Evolutionary conservation across 495 filamentous ascomycete species (phyloP), one percentile per base, ranked within the genome.

Genomic region (Neurospora pannonica): DNA sequence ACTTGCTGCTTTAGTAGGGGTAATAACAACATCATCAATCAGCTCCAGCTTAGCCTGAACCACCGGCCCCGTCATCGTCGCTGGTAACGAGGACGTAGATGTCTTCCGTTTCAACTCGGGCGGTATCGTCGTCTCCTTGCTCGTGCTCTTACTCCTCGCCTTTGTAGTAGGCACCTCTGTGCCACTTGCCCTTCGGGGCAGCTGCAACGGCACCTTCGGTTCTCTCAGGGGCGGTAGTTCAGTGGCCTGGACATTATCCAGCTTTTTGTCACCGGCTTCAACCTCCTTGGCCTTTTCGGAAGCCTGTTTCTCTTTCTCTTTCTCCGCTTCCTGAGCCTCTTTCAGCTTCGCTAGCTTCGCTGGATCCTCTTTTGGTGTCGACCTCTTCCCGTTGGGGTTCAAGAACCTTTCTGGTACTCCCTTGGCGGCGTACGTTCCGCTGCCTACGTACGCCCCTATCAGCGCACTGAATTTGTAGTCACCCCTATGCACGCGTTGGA

Each of bases 401-500:
- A 90, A 69, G 79, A 94, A 95, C 48, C 92, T 81, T 40, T 86
- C 88, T 5, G 92, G 92, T 0, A 94, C 92, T 10, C 92, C 92
- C 10, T 81, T 82, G 13, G 92, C 92, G 4, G 89, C 91, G 72
- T 79, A 81, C 24, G 83, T 85, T 21, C 85, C 86, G 46, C 82
- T 83, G 28, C 93, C 93, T 8, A 94, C 89, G 81, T 93, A 97
- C 54, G 91, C 91, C 4, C 90, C 92, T 5, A 95, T 81, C 78
- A 96, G 85, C 24, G 85, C 83, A 74, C 93, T 96, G 90, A 90
- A 97, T 75, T 86, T 88, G 77, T 91, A 93, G 71, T 91, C 88
- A 62, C 91, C 88, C 9, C 82, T 85, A 71, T 87, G 84, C 39
- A 95, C 89, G 73, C 84, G 86, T 78, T 89, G 89, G 31, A 93